These are phyloP conservation scores for Candida gorgasii DNA, from an alignment of 805 yeast species.

Conservation along the genomic window DNA sequence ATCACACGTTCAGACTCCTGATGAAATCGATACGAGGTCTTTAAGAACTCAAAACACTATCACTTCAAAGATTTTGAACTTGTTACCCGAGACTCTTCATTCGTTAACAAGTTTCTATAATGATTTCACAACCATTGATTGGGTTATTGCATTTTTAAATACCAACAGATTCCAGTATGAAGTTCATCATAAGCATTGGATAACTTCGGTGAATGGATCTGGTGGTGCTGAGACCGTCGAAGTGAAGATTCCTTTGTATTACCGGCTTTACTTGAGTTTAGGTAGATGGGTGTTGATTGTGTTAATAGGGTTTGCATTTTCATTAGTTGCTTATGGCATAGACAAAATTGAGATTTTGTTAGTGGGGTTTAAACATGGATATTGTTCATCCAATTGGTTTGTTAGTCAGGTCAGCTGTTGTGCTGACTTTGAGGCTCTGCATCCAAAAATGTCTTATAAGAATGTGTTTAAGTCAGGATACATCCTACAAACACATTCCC, in stretches of 20 bases:
- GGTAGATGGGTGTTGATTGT: conserved; percentile 54
- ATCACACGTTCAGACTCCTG: conserved; percentile 8
- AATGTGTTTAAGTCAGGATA: conserved; percentile 25
- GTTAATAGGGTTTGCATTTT: conserved; percentile 45
- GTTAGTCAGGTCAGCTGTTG: conserved; percentile 47
- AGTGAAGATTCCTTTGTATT: conserved; percentile 21
- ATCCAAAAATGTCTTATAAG: conserved; percentile 8
- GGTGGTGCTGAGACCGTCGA: conserved; percentile 5
- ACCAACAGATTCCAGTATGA: conserved; percentile 43
- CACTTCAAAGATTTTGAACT: conserved; percentile 16
- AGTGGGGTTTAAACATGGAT: conserved; percentile 54
- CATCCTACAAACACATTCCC: conserved; percentile 6
- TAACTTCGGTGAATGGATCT: conserved; percentile 5
- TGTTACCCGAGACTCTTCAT: conserved; percentile 20
- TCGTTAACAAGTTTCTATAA: conserved; percentile 46
- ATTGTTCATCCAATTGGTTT: conserved; percentile 48
- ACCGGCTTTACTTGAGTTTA: conserved; percentile 32
- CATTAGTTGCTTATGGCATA: conserved; percentile 51
- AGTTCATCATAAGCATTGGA: conserved; percentile 33
- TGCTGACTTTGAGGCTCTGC: conserved; percentile 6
- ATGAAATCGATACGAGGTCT: conserved; percentile 5
- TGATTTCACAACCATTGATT: conserved; percentile 62
- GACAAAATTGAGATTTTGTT: conserved; percentile 48
- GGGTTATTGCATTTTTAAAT: conserved; percentile 51
- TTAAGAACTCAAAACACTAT: conserved; percentile 17